phyloP scores from a whole-genome alignment of 495 filamentous ascomycete species.

The Hamigera avellanea region DNA sequence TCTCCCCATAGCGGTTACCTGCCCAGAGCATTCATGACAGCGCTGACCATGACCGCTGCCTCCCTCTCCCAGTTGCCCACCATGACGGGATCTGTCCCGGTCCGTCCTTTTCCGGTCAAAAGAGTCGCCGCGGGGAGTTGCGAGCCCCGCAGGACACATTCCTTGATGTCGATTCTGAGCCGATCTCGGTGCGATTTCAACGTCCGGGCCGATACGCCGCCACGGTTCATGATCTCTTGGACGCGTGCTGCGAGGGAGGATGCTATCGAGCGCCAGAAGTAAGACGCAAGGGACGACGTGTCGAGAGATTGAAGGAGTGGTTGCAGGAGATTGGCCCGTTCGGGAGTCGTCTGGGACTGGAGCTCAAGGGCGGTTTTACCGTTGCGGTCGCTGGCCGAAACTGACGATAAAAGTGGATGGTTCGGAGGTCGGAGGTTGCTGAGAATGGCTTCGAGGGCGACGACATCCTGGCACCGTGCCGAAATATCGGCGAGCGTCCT shows the following conservation, averaged over 20 bases:
- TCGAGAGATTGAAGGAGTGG: slow-evolving; percentile 71
- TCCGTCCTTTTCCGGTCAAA: slow-evolving; percentile 30
- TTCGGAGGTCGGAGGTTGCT: slow-evolving; percentile 50
- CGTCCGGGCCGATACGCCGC: slow-evolving; percentile 73
- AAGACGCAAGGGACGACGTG: slow-evolving; percentile 73
- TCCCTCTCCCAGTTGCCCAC: slow-evolving; percentile 73
- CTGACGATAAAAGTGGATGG: slow-evolving; percentile 46
- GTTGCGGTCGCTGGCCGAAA: slow-evolving; percentile 3
- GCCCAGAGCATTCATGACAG: slow-evolving; percentile 45
- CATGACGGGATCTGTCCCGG: slow-evolving; percentile 21
- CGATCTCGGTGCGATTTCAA: slow-evolving; percentile 63
- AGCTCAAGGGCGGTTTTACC: slow-evolving; percentile 3
- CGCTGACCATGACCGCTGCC: slow-evolving; percentile 88
- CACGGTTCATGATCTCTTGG: slow-evolving; percentile 68
- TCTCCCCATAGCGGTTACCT: slow-evolving; percentile 16
- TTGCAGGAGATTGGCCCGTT: slow-evolving; percentile 49
- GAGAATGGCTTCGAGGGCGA: slow-evolving; percentile 73
- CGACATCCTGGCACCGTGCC: slow-evolving; percentile 77
- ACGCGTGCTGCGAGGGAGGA: slow-evolving; percentile 64
- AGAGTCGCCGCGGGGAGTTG: slow-evolving; percentile 43
- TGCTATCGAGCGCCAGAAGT: slow-evolving; percentile 85
- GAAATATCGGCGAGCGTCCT: slow-evolving; percentile 72
- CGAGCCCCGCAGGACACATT: slow-evolving; percentile 69
- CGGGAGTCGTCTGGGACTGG: slow-evolving; percentile 3
- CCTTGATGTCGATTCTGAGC: slow-evolving; percentile 64